Evolutionary conservation across 2,329 filamentous ascomycete species (phyloP).

Genomic region (Colletotrichum filicis): DNA sequence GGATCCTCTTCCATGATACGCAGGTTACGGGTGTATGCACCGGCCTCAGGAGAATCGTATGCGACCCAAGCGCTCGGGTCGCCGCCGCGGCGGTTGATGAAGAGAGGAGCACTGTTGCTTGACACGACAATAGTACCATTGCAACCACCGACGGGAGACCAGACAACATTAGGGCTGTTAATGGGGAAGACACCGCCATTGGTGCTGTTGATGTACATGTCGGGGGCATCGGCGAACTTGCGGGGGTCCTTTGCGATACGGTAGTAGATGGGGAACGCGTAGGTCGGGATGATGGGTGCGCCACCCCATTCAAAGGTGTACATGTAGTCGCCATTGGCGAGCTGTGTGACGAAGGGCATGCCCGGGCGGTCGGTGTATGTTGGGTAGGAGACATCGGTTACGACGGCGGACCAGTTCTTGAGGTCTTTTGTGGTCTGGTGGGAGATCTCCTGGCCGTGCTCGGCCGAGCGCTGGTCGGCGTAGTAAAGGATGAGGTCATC

Average conservation of each 20-base stretch:
- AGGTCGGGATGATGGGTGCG: constrained; percentile 46
- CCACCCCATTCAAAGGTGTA: constrained; percentile 73
- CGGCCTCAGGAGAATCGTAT: constrained; percentile 47
- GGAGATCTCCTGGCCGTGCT: constrained; percentile 75
- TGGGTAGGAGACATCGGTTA: constrained; percentile 72
- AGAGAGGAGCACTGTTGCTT: constrained; percentile 51
- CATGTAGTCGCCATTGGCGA: constrained; percentile 71
- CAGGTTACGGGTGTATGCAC: constrained; percentile 51
- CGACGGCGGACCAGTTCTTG: constrained; percentile 63
- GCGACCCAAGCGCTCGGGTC: constrained; percentile 50
- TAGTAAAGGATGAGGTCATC: constrained; percentile 74
- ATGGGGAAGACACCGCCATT: constrained; percentile 47
- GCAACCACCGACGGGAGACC: constrained; percentile 54
- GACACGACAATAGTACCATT: constrained; percentile 58
- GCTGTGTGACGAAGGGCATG: constrained; percentile 71
- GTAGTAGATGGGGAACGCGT: constrained; percentile 58
- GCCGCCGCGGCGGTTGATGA: constrained; percentile 54
- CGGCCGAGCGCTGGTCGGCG: constrained; percentile 75
- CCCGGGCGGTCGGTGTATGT: constrained; percentile 73
- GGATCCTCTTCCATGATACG: constrained; percentile 48
- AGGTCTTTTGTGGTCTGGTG: constrained; percentile 72
- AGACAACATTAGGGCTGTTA: constrained; percentile 55
- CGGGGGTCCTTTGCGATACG: constrained; percentile 52
- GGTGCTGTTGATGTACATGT: constrained; percentile 45
- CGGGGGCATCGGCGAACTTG: constrained; percentile 47